phyloP scores from a whole-genome alignment of 2,329 filamentous ascomycete species.

The Cercospora canescens region DNA sequence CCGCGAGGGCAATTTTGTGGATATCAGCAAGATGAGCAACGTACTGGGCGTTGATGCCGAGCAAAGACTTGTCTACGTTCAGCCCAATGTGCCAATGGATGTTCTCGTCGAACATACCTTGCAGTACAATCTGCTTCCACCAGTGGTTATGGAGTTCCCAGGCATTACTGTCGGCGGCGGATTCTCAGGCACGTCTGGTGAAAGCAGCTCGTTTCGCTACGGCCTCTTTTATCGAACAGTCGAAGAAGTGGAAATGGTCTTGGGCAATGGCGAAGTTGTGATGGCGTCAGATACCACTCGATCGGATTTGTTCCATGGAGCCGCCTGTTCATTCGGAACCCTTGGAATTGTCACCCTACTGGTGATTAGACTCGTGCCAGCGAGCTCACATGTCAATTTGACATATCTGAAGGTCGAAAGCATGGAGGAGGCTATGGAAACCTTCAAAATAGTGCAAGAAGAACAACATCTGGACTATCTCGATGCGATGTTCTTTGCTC shows the following conservation, averaged over 20 bases:
- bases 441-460: constrained; percentile 7
- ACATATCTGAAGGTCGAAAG: constrained; percentile 45
- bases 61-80: constrained; percentile 52
- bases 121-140: constrained; percentile 56
- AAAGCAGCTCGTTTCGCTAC: constrained; percentile 65
- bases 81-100: constrained; percentile 71
- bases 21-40: constrained; percentile 48
- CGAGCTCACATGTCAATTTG: constrained; percentile 49
- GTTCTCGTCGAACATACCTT: constrained; percentile 59
- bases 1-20: constrained; percentile 41
- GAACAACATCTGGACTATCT: constrained; percentile 46
- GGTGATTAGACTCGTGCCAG: constrained; percentile 46
- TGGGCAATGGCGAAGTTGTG: constrained; percentile 59
- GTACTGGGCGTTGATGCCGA: constrained; percentile 45
- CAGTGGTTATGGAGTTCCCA: constrained; percentile 70
- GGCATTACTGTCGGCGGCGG: constrained; percentile 68
- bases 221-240: constrained; percentile 66
- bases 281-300: constrained; percentile 52
- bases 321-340: constrained; percentile 65
- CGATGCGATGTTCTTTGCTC: constrained; percentile 54
- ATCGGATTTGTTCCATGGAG: constrained; percentile 62
- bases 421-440: constrained; percentile 42
- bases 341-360: constrained; percentile 64
- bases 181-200: constrained; percentile 65
- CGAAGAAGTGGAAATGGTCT: constrained; percentile 62